Conservation (phyloP, 768 basidiomycete genomes). For the Crucibulum laeve region DNA sequence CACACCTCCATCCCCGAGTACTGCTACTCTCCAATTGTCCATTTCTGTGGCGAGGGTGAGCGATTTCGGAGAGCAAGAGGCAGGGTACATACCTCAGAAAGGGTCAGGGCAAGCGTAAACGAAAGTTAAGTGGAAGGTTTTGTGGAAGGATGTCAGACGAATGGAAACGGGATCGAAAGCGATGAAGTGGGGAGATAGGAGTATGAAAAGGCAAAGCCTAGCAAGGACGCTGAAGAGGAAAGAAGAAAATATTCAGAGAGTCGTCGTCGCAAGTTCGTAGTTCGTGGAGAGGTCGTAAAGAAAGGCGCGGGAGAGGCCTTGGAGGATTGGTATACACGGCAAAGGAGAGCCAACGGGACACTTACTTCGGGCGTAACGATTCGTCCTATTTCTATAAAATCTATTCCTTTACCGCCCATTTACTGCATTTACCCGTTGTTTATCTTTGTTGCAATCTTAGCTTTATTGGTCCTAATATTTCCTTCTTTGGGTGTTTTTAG, state of each 20-base stretch:
- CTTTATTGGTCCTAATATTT: no score
- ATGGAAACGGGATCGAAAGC: constrained; percentile 7
- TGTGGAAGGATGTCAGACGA: constrained; percentile 1
- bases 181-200: constrained; percentile 24
- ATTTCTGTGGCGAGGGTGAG: constrained; percentile 27
- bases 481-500: no score
- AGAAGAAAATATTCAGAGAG: constrained; percentile 27
- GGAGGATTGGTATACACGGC: constrained; percentile 23
- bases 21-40: constrained; percentile 95
- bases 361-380: constrained; percentile 27
- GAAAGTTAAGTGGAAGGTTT: constrained; percentile 8
- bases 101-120: constrained; percentile 24
- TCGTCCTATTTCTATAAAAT: constrained; percentile 29
- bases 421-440: no score
- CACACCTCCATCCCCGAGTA: constrained; percentile 95
- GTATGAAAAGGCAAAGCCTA: constrained; percentile 19
- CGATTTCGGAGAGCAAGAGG: not conserved
- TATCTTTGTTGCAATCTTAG: no score
- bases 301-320: constrained; percentile 28
- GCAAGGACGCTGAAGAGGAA: no score
- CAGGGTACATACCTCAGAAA: constrained; percentile 21
- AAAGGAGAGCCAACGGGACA: constrained; percentile 27
- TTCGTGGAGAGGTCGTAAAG: constrained; percentile 65
- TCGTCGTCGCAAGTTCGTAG: constrained; percentile 52
- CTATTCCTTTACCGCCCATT: constrained; percentile 12